Percentiles rank a stretch among this genome's conserved stretches.
Conservation (phyloP, 2,329 filamentous ascomycete species). For the Monilinia polystroma region DNA sequence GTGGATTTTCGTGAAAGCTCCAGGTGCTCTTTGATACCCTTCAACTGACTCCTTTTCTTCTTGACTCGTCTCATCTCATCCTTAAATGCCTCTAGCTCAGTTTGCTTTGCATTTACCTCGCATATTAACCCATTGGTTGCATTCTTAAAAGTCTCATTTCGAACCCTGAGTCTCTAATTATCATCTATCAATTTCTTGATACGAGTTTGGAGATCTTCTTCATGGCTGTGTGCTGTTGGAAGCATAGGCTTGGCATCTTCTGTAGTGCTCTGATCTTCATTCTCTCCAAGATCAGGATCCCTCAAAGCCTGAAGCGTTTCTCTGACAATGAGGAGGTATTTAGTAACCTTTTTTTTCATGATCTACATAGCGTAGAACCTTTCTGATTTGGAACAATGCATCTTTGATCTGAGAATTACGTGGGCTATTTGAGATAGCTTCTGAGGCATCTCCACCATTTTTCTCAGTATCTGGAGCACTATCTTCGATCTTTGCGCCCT, state of each 20-base stretch:
- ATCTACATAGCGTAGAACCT: fast-evolving
- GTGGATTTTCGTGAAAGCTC: background rate
- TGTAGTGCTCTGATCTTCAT: fast-evolving
- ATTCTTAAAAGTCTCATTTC: background rate
- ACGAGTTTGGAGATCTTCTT: background rate
- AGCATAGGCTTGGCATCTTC: background rate
- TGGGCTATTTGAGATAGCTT: background rate
- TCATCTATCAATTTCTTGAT: background rate
- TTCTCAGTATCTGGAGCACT: too few relatives aligned
- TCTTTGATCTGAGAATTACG: background rate
- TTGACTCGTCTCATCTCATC: background rate
- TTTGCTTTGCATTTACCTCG: background rate
- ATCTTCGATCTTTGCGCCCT: fast-evolving
- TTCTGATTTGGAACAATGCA: background rate
- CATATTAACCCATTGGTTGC: background rate
- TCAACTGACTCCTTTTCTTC: background rate
- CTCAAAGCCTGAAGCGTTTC: background rate
- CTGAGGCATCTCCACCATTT: background rate
- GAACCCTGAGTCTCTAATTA: background rate
- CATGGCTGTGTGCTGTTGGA: too few relatives aligned
- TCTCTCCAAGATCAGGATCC: background rate
- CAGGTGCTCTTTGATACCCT: background rate
- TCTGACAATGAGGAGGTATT: background rate
- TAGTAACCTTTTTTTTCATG: fast-evolving
- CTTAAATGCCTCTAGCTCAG: background rate